Evolutionary conservation across 169 alveolate genomes (phyloP).

Genomic region (Cryptosporidium parvum): DNA sequence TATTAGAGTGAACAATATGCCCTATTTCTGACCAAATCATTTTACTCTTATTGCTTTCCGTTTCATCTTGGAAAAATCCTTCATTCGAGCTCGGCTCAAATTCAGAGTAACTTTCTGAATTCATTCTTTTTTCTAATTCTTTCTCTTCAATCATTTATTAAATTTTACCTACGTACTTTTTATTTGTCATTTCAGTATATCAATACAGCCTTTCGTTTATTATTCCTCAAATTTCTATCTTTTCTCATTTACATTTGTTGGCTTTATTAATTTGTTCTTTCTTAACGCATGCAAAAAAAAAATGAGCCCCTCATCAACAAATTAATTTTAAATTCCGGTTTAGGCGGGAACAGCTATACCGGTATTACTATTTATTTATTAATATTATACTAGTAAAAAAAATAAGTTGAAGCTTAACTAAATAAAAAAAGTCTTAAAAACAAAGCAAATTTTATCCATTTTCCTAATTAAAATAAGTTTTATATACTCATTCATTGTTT

Average conservation of each 20-base stretch:
- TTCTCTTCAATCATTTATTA: neutral
- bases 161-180: neutral
- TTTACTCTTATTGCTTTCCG: constrained; percentile 5
- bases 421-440: no score
- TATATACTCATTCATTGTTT: no score
- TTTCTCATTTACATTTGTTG: neutral
- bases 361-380: neutral
- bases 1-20: constrained; percentile 53
- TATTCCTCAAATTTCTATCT: neutral
- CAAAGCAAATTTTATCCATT: no score
- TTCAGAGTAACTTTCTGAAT: neutral
- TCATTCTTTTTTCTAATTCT: neutral
- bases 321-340: neutral
- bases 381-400: no score
- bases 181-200: neutral
- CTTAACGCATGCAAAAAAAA: neutral
- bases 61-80: neutral
- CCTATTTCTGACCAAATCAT: constrained; percentile 74
- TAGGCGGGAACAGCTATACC: neutral
- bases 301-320: neutral
- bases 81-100: constrained; percentile 12
- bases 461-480: no score
- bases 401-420: no score
- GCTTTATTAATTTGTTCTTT: neutral
- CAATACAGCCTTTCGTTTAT: neutral